Base-by-base conservation (phyloP, 805 yeast genomes). In the Wickerhamiella galacta region DNA sequence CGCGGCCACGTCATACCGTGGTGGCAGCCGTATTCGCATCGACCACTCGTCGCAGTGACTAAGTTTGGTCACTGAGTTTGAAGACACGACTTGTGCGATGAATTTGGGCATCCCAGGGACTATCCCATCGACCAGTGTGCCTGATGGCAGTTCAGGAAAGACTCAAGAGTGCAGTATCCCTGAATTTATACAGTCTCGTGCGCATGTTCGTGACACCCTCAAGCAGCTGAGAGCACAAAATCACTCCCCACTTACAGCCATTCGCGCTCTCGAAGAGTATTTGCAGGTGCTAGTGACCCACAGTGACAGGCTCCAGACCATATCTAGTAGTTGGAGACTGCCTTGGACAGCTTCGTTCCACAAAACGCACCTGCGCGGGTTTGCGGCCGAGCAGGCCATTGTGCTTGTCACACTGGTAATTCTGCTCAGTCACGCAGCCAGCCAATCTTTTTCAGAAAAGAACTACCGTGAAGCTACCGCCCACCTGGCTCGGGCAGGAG, bases 401-500 rank as follows among this genome's bases (percentile, higher is more conserved):
- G 38, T 41, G 2, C 26, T 39, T 5, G 29, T 49, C 24, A 39
- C 51, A 3, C 39, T 44, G 28, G 38, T 41, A 1, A 30, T 48
- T 23, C 32, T 49, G 8, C 31, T 36, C 33, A 28, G 36, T 35
- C 31, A 36, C 16, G 5, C 36, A 28, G 26, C 45, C 38, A 18
- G 41, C 36, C n/a, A 31, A 31, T 30, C 35, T 25, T 20, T 27
- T 11, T 22, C 27, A 3, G 36, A 27, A 17, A 35, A 33, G 11
- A 39, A 35, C 23, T 32, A 30, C 19, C 47, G 47, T 24, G 42
- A 41, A 31, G 45, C 54, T 10, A 48, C 49, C 4, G 44, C 48
- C 4, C 42, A 47, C 30, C 33, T 53, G 9, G 35, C 35, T 9
- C 41, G 40, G 18, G 54, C 53, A 1, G 43, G 40, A 15, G 32